Conservation (phyloP, 208 protist genomes). For the Trypanosoma avium region DNA sequence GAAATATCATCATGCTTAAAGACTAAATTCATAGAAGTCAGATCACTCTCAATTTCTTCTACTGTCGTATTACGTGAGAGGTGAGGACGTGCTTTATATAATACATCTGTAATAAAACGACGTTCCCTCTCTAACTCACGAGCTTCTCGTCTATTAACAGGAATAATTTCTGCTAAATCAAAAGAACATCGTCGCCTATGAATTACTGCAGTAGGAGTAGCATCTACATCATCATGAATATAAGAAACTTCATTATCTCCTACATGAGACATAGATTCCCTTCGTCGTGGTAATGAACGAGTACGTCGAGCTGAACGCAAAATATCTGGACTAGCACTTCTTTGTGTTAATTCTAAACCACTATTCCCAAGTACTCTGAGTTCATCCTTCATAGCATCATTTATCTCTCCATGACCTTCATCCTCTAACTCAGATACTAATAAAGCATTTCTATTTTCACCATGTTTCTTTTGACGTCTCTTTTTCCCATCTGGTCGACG, state of each 20-base stretch:
- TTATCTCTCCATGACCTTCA: conserved; percentile 11
- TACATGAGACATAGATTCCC: conserved; percentile 4
- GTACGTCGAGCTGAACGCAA: neutral
- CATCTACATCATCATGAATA: conserved; percentile 8
- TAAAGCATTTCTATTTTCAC: neutral
- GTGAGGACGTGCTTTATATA: conserved; percentile 3
- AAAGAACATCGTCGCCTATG: conserved; percentile 14
- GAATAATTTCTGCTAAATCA: neutral
- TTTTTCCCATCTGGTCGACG: conserved; percentile 1
- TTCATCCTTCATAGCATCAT: conserved; percentile 3
- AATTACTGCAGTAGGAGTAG: neutral
- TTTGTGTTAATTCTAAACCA: neutral
- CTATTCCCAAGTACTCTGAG: neutral
- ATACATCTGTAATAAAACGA: conserved; percentile 23
- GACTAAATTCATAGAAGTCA: conserved; percentile 34
- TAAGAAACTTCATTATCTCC: neutral
- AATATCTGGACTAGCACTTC: neutral
- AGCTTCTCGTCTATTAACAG: conserved; percentile 23
- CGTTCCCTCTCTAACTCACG: conserved; percentile 27
- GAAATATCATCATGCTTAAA: conserved; percentile 39
- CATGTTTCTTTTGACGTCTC: neutral
- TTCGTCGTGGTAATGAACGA: neutral
- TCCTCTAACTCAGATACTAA: conserved; percentile 9
- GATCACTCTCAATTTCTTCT: conserved; percentile 40
- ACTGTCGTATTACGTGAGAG: conserved; percentile 27